These are phyloP conservation scores for Colletotrichum australisinense DNA, from an alignment of 2,329 filamentous ascomycete species.

Conservation along the genomic window DNA sequence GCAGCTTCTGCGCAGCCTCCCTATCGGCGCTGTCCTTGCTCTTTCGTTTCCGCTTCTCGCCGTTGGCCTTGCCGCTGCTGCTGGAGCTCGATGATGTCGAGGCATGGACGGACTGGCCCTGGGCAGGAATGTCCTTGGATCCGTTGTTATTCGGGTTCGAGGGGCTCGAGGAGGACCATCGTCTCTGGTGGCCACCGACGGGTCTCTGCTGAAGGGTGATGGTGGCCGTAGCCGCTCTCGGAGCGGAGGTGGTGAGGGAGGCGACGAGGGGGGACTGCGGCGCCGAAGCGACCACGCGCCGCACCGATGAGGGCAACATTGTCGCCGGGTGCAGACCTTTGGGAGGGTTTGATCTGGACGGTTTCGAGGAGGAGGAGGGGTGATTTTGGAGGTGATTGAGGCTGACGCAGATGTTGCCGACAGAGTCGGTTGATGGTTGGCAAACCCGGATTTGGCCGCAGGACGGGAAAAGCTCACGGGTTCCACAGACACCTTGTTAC, in stretches of 20 bases:
- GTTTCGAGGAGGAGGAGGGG: not conserved
- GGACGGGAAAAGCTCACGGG: slow-evolving; percentile 48
- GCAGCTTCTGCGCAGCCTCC: slow-evolving; percentile 67
- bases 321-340: slow-evolving; percentile 40
- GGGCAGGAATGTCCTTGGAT: slow-evolving; percentile 60
- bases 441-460: slow-evolving; percentile 51
- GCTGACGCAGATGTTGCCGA: slow-evolving; percentile 40
- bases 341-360: slow-evolving; percentile 11
- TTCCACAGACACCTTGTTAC: slow-evolving; percentile 31
- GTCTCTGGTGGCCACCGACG: slow-evolving; percentile 57
- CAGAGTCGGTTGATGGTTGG: slow-evolving; percentile 45
- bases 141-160: slow-evolving; percentile 70
- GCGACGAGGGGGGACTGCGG: slow-evolving; percentile 58
- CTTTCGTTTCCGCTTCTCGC: slow-evolving; percentile 70
- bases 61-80: slow-evolving; percentile 55
- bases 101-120: slow-evolving; percentile 60
- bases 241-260: slow-evolving; percentile 52
- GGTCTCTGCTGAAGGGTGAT: slow-evolving; percentile 41
- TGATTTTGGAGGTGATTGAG: slow-evolving; percentile 3
- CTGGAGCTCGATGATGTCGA: slow-evolving; percentile 54
- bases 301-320: slow-evolving; percentile 65
- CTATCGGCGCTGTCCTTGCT: slow-evolving; percentile 60
- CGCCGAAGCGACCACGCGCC: slow-evolving; percentile 62
- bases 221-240: slow-evolving; percentile 51
- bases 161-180: slow-evolving; percentile 72